Evolutionary conservation across 768 basidiomycete species (phyloP).

Genomic region (Lepiota venenata): DNA sequence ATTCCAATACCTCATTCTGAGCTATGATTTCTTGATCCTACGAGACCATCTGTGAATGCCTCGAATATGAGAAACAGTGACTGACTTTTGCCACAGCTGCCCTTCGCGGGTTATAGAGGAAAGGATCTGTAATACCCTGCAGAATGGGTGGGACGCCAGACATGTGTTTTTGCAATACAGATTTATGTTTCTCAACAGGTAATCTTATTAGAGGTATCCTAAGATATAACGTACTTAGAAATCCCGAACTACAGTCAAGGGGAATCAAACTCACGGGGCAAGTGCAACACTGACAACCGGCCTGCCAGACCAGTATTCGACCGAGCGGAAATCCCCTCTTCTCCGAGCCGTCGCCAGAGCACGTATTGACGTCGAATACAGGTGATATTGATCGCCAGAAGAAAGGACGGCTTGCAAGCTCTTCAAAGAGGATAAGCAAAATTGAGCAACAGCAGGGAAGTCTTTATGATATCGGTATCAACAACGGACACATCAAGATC

Average conservation of each 20-base stretch:
- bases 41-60: not conserved
- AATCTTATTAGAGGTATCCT: conserved; percentile 72
- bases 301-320: conserved; percentile 87
- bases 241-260: conserved; percentile 3
- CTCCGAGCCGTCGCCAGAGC: conserved; percentile 73
- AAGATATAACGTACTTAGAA: conserved; percentile 6
- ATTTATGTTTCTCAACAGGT: conserved; percentile 70
- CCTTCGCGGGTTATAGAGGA: conserved; percentile 89
- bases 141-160: conserved; percentile 46
- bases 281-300: conserved; percentile 79
- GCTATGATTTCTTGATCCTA: conserved; percentile 67
- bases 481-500: not conserved
- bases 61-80: not conserved
- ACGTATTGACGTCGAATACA: conserved; percentile 68
- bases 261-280: conserved; percentile 54
- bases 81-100: conserved; percentile 54
- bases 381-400: conserved; percentile 74
- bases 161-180: conserved; percentile 40
- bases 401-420: conserved; percentile 66
- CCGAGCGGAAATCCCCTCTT: conserved; percentile 64
- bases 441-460: conserved; percentile 79
- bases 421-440: conserved; percentile 85
- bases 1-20: conserved; percentile 79
- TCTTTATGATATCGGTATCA: conserved; percentile 42
- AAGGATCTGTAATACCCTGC: conserved; percentile 67